These are phyloP conservation scores for Lithospermum erythrorhizon DNA, from an alignment of 257 asterid species.

Conservation along the genomic window DNA sequence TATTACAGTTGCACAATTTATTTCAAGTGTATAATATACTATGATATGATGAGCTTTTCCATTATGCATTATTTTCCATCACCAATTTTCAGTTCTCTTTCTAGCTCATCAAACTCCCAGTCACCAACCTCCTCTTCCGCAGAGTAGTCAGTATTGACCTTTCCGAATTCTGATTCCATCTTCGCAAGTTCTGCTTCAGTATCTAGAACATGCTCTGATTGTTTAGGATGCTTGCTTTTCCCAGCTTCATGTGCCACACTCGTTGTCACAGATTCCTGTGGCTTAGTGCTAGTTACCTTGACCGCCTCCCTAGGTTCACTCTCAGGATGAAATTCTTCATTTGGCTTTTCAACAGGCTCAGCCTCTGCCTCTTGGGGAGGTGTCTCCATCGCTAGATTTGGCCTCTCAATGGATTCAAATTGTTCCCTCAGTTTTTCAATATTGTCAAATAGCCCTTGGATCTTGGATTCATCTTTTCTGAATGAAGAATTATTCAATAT, in stretches of 20 bases:
- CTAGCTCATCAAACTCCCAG: slow-evolving; percentile 98
- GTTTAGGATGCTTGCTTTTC: slow-evolving; percentile 20
- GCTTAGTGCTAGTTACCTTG: neutral
- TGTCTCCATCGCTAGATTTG: slow-evolving; percentile 68
- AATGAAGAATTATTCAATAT: slow-evolving; percentile 13
- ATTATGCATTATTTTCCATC: slow-evolving; percentile 8
- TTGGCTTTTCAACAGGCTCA: slow-evolving; percentile 27
- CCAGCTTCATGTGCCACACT: slow-evolving; percentile 13
- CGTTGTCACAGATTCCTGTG: neutral
- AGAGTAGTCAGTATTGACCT: slow-evolving; percentile 48
- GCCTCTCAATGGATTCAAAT: slow-evolving; percentile 79
- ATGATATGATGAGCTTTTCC: too few relatives aligned
- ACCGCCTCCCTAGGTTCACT: slow-evolving; percentile 19
- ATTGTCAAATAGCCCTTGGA: slow-evolving; percentile 59
- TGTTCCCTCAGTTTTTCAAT: slow-evolving; percentile 59
- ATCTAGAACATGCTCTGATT: slow-evolving; percentile 44
- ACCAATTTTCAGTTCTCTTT: slow-evolving; percentile 54
- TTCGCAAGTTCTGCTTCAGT: slow-evolving; percentile 70
- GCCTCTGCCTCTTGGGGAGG: slow-evolving; percentile 36
- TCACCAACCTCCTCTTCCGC: slow-evolving; percentile 81
- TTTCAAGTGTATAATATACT: too few relatives aligned
- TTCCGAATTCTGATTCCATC: slow-evolving; percentile 87
- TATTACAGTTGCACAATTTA: neutral
- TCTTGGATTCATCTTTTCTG: slow-evolving; percentile 67
- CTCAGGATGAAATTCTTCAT: slow-evolving; percentile 24